phyloP scores from a whole-genome alignment of 2,329 filamentous ascomycete species.

The Trichoderma brevicompactum region DNA sequence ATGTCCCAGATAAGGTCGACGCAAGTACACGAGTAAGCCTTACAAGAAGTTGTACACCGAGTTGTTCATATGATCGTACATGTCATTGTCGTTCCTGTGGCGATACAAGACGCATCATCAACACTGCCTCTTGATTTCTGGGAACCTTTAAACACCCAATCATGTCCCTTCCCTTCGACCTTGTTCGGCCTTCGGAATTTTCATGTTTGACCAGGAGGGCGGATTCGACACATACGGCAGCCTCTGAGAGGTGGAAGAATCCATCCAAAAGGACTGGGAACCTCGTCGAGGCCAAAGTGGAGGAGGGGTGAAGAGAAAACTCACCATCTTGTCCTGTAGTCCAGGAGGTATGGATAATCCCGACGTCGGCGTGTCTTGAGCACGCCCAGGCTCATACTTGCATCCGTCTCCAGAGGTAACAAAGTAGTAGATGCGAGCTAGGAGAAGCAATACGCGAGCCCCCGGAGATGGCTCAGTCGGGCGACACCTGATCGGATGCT shows the following conservation, averaged over 20 bases:
- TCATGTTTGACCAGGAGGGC: neutral
- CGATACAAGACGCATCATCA: constrained; percentile 26
- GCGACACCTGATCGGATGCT: neutral
- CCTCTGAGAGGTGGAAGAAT: neutral
- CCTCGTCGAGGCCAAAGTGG: neutral
- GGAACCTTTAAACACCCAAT: neutral
- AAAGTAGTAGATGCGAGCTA: neutral
- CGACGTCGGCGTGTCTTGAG: constrained; percentile 66
- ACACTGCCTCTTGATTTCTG: neutral
- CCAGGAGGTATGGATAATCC: constrained; percentile 78
- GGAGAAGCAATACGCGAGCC: constrained; percentile 8
- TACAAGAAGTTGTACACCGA: constrained; percentile 81
- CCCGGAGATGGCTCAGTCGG: neutral
- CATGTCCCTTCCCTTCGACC: no score
- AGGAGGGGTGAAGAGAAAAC: constrained; percentile 30
- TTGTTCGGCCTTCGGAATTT: neutral
- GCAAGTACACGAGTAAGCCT: constrained; percentile 34
- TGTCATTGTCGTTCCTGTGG: constrained; percentile 85
- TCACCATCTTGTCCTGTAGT: constrained; percentile 87
- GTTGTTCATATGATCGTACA: constrained; percentile 95
- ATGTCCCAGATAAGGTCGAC: neutral
- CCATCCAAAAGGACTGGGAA: neutral
- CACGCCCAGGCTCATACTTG: constrained; percentile 32
- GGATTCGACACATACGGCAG: neutral
- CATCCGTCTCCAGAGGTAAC: constrained; percentile 18